Evolutionary conservation across 2,329 filamentous ascomycete genomes (phyloP).

Genomic region (Harringtonia aguacate): DNA sequence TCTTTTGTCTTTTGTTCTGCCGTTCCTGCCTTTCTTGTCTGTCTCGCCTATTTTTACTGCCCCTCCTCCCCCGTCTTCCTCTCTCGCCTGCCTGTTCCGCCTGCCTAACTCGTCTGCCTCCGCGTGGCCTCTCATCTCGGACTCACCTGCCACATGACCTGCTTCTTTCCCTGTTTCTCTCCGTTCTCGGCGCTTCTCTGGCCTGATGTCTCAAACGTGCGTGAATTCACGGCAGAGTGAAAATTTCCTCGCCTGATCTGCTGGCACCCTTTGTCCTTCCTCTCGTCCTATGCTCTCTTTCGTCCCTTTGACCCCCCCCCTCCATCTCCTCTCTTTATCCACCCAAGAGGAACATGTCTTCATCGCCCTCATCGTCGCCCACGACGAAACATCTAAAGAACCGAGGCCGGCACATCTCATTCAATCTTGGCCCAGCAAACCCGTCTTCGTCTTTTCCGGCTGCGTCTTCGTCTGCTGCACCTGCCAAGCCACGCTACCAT

Average conservation of each 20-base stretch:
- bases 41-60: too few species aligned
- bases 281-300: not conserved
- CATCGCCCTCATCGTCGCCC: constrained; percentile 1
- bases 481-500: not conserved
- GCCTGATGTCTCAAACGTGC: not conserved
- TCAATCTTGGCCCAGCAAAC: constrained; percentile 3
- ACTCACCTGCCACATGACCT: not conserved
- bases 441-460: not conserved
- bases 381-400: not conserved
- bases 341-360: constrained; percentile 4
- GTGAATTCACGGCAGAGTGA: not conserved
- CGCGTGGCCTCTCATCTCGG: not conserved
- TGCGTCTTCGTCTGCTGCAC: not conserved
- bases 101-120: not conserved
- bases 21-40: not conserved
- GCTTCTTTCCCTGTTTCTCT: too few species aligned
- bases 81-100: not conserved
- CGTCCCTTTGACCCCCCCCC: not conserved
- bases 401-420: constrained; percentile 7
- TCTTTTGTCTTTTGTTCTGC: not conserved
- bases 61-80: not conserved
- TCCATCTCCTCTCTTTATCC: not conserved
- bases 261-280: not conserved
- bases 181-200: not conserved
- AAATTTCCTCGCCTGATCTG: not conserved